Percentiles rank a stretch among this genome's conserved stretches.
Conservation (phyloP, 2,329 filamentous ascomycete genomes). For the Exophiala xenobiotica region DNA sequence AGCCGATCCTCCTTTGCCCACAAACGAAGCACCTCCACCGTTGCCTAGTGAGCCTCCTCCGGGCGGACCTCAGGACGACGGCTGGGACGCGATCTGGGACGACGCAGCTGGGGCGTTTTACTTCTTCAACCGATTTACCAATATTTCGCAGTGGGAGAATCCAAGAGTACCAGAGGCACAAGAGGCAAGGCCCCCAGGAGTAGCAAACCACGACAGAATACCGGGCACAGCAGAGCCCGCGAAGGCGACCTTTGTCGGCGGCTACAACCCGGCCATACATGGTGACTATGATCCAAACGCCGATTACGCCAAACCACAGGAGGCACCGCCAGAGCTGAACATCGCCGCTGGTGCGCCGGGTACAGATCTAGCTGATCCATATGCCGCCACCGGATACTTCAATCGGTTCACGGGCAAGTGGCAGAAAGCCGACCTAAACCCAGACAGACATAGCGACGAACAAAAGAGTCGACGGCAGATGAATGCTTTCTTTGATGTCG, state of each 20-base stretch:
- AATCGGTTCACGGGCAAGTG: conserved; percentile 87
- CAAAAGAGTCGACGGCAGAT: conserved; percentile 85
- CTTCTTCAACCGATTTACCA: conserved; percentile 80
- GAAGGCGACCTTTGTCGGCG: conserved; percentile 50
- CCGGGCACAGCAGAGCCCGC: conserved; percentile 38
- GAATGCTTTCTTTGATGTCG: conserved; percentile 93
- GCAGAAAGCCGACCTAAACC: conserved; percentile 65
- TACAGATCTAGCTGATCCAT: conserved; percentile 51
- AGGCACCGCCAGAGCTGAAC: conserved; percentile 36
- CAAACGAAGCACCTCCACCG: conserved; percentile 46
- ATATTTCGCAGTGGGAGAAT: conserved; percentile 79
- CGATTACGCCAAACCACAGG: conserved; percentile 74
- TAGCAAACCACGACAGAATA: conserved; percentile 34
- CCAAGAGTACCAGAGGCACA: conserved; percentile 64
- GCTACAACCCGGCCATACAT: conserved; percentile 95
- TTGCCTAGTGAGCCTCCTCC: conserved; percentile 55
- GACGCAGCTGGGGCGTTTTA: conserved; percentile 67
- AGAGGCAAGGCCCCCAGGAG: conserved; percentile 30
- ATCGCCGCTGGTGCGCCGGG: conserved; percentile 37
- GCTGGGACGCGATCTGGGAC: conserved; percentile 83
- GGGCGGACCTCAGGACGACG: conserved; percentile 55
- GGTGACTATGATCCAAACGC: conserved; percentile 94
- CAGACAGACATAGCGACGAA: conserved; percentile 80
- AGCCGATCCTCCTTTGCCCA: conserved; percentile 40
- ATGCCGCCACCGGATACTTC: conserved; percentile 72